Percentiles rank a stretch among this genome's conserved stretches.
Conservation (phyloP, 495 filamentous ascomycete genomes). For the Cudoniella acicularis region DNA sequence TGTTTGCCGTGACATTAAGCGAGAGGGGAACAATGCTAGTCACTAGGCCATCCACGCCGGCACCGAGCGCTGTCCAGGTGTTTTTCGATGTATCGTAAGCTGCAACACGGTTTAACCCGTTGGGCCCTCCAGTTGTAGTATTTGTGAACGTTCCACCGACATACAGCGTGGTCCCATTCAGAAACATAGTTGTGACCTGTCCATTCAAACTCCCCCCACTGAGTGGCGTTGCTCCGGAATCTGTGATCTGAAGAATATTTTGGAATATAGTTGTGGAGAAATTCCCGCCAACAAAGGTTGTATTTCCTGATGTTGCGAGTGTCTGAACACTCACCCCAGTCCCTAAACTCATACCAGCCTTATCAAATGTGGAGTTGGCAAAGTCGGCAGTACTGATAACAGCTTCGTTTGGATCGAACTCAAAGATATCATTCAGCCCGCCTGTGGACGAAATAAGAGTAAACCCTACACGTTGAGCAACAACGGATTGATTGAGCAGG, state of each 20-base stretch:
- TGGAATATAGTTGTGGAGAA: constrained; percentile 63
- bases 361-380: constrained; percentile 66
- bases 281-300: constrained; percentile 78
- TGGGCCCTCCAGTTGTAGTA: constrained; percentile 55
- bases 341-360: constrained; percentile 64
- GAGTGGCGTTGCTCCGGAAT: constrained; percentile 54
- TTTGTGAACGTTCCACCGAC: constrained; percentile 84
- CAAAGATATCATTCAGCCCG: constrained; percentile 86
- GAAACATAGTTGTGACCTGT: constrained; percentile 66
- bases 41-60: constrained; percentile 81
- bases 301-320: constrained; percentile 53
- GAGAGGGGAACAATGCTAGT: constrained; percentile 65
- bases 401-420: constrained; percentile 68
- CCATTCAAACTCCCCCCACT: constrained; percentile 76
- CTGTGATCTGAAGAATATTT: constrained; percentile 74
- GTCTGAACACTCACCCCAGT: constrained; percentile 60
- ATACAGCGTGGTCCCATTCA: constrained; percentile 63
- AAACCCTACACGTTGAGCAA: constrained; percentile 83
- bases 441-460: constrained; percentile 63
- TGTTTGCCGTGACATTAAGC: constrained; percentile 72
- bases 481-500: constrained; percentile 60
- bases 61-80: constrained; percentile 75
- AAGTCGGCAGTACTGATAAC: constrained; percentile 59
- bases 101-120: constrained; percentile 68
- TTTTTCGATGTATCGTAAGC: constrained; percentile 66